These are phyloP conservation scores for Leucosporidium creatinivorum DNA, from an alignment of 768 basidiomycete species.

Conservation along the genomic window DNA sequence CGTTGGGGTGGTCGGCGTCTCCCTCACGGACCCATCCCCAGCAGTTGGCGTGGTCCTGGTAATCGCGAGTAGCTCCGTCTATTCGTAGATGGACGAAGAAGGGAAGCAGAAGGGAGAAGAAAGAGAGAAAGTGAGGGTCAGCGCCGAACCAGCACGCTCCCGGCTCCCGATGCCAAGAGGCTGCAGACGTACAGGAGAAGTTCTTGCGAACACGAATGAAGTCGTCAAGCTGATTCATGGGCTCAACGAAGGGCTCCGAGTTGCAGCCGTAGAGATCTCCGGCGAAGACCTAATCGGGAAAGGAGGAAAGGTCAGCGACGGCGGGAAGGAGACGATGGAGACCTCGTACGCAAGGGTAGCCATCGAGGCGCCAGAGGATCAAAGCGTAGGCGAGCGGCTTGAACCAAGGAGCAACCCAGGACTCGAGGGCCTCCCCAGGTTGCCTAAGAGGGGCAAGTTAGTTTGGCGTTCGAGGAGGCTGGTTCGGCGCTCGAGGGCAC, in stretches of 20 bases:
- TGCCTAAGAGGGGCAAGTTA: constrained; percentile 41
- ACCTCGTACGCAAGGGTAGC: constrained; percentile 41
- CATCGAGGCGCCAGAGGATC: constrained; percentile 44
- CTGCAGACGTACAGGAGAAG: constrained; percentile 21
- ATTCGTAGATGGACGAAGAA: no score
- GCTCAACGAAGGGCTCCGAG: constrained; percentile 37
- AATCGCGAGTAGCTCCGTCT: constrained; percentile 44
- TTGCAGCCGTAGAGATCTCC: constrained; percentile 44
- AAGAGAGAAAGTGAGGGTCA: background rate
- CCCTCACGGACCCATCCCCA: constrained; percentile 47
- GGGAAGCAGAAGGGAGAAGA: background rate
- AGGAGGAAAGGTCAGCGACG: constrained; percentile 21
- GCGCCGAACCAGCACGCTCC: background rate
- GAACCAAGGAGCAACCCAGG: constrained; percentile 43
- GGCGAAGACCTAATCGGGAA: constrained; percentile 39
- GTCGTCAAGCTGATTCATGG: constrained; percentile 43
- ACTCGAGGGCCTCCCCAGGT: constrained; percentile 44
- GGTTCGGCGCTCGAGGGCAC: no score
- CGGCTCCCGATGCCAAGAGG: background rate
- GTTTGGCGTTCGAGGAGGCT: background rate
- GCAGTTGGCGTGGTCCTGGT: constrained; percentile 45
- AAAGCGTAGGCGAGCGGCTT: constrained; percentile 47
- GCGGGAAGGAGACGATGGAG: constrained; percentile 1
- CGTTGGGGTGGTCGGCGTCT: constrained; percentile 41
- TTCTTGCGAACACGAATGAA: constrained; percentile 37